Base-by-base conservation (phyloP, 208 protist species). In the Leishmania martiniquensis region DNA sequence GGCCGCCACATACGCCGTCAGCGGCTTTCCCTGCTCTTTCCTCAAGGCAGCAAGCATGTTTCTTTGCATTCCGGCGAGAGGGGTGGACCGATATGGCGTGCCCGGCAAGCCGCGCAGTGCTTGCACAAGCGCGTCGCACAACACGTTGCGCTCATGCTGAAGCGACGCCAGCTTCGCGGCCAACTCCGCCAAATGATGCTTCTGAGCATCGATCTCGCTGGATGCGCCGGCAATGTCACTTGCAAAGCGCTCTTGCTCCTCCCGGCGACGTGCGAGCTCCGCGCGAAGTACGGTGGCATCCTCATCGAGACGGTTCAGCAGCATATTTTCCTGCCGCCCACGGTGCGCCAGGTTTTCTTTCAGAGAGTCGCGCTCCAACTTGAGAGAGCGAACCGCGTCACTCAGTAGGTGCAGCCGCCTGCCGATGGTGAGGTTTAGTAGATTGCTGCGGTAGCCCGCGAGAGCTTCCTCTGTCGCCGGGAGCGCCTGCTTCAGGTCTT, bases 11-110 rank as follows among this genome's bases (percentile, higher is more conserved):
- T 83, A 71, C 17, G 34, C 54, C 17, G 71, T 57, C 32, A 94
- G 83, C 15, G 82, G 60, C 20, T 72, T 76, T 9, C 82, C 84
- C 1, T 91, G 83, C 15, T 89, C 84, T 7, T 84, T 88, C 63
- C 78, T 80, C 72, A 98, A 83, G 0, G 87, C 86, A 63, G 87
- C 87, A 49, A 75, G 80, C 1, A 98, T 72, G 20, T 47, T 77
- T 17, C 62, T 65, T 44, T 85, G 74, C 12, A 87, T 75, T n/a
- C 89, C 78, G 0, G 15, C 72, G 6, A 54, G 22, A 12, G 69
- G 5, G 22, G 54, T 20, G 37, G 42, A 15, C n/a, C 70, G 37
- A 17, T 66, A 51, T 42, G 44, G n/a, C 37, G 62, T 70, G 10
- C 74, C 65, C 4, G 76, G 51, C 0, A 78, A 45, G 37, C 51